Base-by-base conservation (phyloP, 2,329 filamentous ascomycete genomes). In the Fusarium chuoi region DNA sequence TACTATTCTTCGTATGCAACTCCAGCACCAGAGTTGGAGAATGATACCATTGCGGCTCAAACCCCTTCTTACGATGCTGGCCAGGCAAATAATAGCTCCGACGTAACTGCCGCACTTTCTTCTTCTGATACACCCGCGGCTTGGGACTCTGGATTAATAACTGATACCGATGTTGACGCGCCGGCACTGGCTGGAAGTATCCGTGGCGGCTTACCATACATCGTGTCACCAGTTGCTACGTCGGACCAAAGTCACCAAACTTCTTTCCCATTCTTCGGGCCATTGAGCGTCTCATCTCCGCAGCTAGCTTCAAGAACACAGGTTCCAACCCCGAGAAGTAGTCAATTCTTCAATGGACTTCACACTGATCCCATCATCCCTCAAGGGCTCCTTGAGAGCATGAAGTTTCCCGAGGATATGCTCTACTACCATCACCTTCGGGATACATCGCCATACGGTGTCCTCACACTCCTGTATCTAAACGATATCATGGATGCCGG, bases 351-450 rank as follows among this genome's bases (percentile, higher is more conserved):
- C 39, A 57, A 44, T 9, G 64, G 65, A 11, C 67, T 68, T 22
- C 38, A 26, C n/a, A 67, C 44, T 15, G 15, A 48, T 26, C 65
- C 65, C 0, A 52, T 65, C 28, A 71, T 71, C 26, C 71, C 71
- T 5, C 62, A 51, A 13, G 71, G 71, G 3, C 28, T 74, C 0
- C 36, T 74, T 4, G 67, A 68, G 5, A 61, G 60, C 3, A 72
- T 62, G 46, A 75, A 57, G 15, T 75, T 75, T 6, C 52, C 69
- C 4, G 69, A 75, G 18, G 72, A 75, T 12, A 70, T 75, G 65
- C 45, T 75, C 2, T 75, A 75, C 28, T 75, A 75, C 7, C 73
- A 75, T 3, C 73, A 75, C 9, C 38, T 75, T 1, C 55, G 68
- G 22, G 72, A 75, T 5, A 33, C 63, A 1, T 66, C 69, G 0